Conservation (phyloP, 441 rosid species). For the Isatis lusitanica region DNA sequence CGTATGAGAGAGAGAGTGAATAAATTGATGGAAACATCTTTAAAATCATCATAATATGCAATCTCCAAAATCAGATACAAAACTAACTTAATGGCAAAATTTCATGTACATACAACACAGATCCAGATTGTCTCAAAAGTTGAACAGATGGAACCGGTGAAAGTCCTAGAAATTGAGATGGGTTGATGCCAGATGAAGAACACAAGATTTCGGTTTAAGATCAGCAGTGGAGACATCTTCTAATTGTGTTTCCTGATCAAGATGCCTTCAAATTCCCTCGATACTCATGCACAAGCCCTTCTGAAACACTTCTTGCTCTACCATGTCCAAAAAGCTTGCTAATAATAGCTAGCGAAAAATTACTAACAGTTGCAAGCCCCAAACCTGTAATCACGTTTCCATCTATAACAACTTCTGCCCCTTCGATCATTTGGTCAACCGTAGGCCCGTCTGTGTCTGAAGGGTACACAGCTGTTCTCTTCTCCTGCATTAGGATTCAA, state of each 20-base stretch:
- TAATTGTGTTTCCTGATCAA: slow-evolving; percentile 15
- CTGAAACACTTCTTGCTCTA: slow-evolving; percentile 84
- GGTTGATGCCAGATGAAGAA: neutral
- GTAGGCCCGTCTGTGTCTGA: slow-evolving; percentile 38
- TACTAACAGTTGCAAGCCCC: slow-evolving; percentile 67
- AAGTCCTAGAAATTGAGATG: neutral
- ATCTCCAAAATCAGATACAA: slow-evolving; percentile 1
- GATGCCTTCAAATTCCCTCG: slow-evolving; percentile 41
- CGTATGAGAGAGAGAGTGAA: neutral
- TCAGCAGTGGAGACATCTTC: neutral
- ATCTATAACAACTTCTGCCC: slow-evolving; percentile 75
- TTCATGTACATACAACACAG: neutral
- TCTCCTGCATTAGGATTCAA: slow-evolving; percentile 47
- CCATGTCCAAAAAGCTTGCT: slow-evolving; percentile 79
- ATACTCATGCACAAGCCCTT: slow-evolving; percentile 83
- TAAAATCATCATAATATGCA: neutral
- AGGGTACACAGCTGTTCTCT: slow-evolving; percentile 61
- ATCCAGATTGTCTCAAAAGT: neutral
- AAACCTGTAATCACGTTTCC: slow-evolving; percentile 81
- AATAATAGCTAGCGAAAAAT: slow-evolving; percentile 72
- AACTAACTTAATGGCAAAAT: slow-evolving; percentile 13
- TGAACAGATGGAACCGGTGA: neutral
- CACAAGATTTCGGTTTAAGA: neutral
- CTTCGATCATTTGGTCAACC: slow-evolving; percentile 39
- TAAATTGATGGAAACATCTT: slow-evolving; percentile 10